These are phyloP conservation scores for Abelmoschus esculentus DNA, from an alignment of 345 rosid genomes.

Conservation along the genomic window DNA sequence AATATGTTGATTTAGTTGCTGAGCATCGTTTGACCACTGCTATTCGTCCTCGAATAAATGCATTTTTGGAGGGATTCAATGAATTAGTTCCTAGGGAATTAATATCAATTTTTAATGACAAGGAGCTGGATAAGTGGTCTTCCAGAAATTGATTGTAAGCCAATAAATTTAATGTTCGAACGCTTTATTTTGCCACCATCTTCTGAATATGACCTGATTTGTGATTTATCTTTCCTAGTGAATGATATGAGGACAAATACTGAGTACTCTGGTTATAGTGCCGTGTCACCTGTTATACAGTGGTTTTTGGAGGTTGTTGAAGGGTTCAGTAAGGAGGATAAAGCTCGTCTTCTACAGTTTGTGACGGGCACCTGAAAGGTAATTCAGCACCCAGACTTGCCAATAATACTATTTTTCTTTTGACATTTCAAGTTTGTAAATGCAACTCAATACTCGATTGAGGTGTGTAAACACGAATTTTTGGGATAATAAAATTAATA, in stretches of 20 bases:
- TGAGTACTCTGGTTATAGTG: conserved; percentile 21
- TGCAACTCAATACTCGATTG: too few relatives aligned
- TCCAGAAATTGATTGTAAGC: conserved; percentile 90
- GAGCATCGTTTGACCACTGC: conserved; percentile 95
- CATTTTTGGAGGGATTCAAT: conserved; percentile 79
- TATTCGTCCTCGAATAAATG: conserved; percentile 93
- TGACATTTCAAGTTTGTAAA: not conserved
- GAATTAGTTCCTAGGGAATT: conserved; percentile 73
- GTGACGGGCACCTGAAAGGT: conserved; percentile 99
- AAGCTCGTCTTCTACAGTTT: conserved; percentile 91
- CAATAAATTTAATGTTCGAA: not conserved
- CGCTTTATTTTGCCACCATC: not conserved
- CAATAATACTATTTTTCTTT: not conserved
- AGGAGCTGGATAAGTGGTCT: conserved; percentile 96
- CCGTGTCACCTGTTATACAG: conserved; percentile 83
- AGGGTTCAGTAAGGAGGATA: conserved; percentile 93
- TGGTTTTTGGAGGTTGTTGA: conserved; percentile 99
- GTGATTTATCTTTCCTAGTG: conserved; percentile 37
- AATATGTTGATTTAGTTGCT: conserved; percentile 78
- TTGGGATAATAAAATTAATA: too few relatives aligned
- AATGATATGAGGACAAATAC: conserved; percentile 91
- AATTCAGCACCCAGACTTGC: not conserved
- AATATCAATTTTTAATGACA: conserved; percentile 84
- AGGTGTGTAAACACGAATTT: too few relatives aligned
- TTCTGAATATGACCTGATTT: conserved; percentile 6